A percentile compares a stretch with the other conserved stretches of the same genome.
phyloP scores from a whole-genome alignment of 1,284 basidiomycete genomes.

The Puccinia brachypodii region DNA sequence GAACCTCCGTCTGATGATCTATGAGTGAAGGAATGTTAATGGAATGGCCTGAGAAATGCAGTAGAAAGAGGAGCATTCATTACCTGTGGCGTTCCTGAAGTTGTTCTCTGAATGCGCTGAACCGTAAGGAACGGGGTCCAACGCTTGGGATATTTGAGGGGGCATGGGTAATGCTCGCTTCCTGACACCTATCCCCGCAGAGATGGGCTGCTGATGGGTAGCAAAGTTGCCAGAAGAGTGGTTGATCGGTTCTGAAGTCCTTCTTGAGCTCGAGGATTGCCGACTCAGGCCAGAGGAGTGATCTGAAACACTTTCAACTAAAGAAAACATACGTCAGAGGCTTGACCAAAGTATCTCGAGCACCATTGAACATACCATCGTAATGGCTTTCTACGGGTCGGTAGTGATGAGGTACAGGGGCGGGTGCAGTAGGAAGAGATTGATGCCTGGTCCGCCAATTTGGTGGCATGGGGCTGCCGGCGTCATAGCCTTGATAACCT shows the following conservation, averaged over 20 bases:
- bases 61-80: too few relatives aligned
- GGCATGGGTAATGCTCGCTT: slow-evolving; percentile 43
- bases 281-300: not conserved
- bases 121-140: not conserved
- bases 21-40: not conserved
- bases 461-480: not conserved
- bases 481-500: not conserved
- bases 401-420: slow-evolving; percentile 14
- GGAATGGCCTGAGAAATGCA: not conserved
- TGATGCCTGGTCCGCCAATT: slow-evolving; percentile 36
- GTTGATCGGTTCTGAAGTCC: slow-evolving; percentile 34
- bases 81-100: not conserved
- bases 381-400: not conserved
- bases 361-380: slow-evolving; percentile 7
- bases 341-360: not conserved
- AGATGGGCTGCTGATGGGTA: not conserved
- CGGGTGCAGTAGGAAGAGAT: slow-evolving; percentile 32
- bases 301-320: not conserved
- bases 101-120: not conserved
- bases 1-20: not conserved
- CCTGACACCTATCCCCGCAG: not conserved
- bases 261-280: slow-evolving; percentile 8
- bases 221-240: not conserved
- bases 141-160: not conserved
- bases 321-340: not conserved